Conservation (phyloP, 2,329 filamentous ascomycete genomes). For the Zasmidium citrigriseum region DNA sequence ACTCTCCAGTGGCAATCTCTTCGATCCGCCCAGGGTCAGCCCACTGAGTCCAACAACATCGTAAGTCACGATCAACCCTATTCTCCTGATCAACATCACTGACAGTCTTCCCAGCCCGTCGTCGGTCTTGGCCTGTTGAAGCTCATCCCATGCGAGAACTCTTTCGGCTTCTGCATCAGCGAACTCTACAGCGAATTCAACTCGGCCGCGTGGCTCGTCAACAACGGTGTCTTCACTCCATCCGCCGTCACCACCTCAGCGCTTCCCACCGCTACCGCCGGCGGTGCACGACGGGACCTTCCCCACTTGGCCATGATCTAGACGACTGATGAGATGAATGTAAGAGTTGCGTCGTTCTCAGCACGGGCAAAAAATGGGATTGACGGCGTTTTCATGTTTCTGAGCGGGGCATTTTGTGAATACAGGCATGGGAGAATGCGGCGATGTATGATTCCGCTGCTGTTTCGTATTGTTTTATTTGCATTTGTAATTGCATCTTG, state of each 20-base stretch:
- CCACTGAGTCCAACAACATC: conserved; percentile 29
- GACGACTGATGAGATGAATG: not conserved
- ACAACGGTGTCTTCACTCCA: conserved; percentile 30
- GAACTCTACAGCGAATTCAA: conserved; percentile 34
- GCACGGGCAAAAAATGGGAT: no score
- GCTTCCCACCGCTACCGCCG: conserved; percentile 15
- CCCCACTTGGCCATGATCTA: conserved; percentile 1
- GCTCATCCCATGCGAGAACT: conserved; percentile 27
- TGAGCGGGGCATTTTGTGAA: no score
- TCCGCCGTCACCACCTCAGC: conserved; percentile 22
- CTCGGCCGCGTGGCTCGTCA: conserved; percentile 33
- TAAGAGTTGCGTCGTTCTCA: no score
- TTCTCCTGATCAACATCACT: not conserved
- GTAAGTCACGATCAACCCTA: conserved; percentile 17
- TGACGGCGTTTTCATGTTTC: no score
- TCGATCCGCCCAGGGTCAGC: conserved; percentile 26
- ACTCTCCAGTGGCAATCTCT: conserved; percentile 31
- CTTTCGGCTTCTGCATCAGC: conserved; percentile 30
- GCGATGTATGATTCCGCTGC: no score
- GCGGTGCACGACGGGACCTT: not conserved
- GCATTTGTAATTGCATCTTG: no score
- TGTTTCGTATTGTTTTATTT: no score
- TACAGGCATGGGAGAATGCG: no score
- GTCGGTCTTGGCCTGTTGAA: conserved; percentile 28
- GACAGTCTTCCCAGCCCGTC: conserved; percentile 21